A percentile compares a stretch with the other conserved stretches of the same genome.
phyloP scores from a whole-genome alignment of 202 grass and related monocot genomes.

The Hordeum pubiflorum region DNA sequence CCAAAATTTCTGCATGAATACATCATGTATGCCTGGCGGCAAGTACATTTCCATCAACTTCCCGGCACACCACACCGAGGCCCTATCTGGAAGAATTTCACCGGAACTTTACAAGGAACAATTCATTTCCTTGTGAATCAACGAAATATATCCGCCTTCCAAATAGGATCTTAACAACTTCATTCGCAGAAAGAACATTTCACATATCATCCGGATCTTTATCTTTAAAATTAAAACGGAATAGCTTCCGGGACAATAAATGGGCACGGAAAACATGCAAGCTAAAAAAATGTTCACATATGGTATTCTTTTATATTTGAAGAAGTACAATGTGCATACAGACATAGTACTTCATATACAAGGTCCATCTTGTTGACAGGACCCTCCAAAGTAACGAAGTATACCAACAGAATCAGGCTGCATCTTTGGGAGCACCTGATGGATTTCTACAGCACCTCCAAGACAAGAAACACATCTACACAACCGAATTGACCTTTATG shows the following conservation, averaged over 20 bases:
- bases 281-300: not conserved
- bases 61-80: not conserved
- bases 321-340: not conserved
- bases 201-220: not conserved
- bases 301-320: not conserved
- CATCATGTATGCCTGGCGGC: not conserved
- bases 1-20: not conserved
- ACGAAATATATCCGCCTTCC: not conserved
- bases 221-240: not conserved
- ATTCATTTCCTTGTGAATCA: not conserved
- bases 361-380: not conserved
- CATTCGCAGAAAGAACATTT: not conserved
- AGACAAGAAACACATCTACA: conserved; percentile 9
- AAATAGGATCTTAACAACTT: not conserved
- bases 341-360: not conserved
- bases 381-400: conserved; percentile 4
- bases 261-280: not conserved
- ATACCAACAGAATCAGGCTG: conserved; percentile 19
- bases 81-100: not conserved
- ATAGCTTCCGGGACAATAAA: not conserved
- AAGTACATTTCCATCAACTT: not conserved
- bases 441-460: conserved; percentile 30
- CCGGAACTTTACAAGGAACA: not conserved
- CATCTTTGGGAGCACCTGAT: conserved; percentile 26
- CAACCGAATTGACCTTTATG: conserved; percentile 26